Percentiles rank a stretch among this genome's conserved stretches.
Evolutionary conservation across 148 eudicot genomes (phyloP).

Genomic region (Fagopyrum esculentum): DNA sequence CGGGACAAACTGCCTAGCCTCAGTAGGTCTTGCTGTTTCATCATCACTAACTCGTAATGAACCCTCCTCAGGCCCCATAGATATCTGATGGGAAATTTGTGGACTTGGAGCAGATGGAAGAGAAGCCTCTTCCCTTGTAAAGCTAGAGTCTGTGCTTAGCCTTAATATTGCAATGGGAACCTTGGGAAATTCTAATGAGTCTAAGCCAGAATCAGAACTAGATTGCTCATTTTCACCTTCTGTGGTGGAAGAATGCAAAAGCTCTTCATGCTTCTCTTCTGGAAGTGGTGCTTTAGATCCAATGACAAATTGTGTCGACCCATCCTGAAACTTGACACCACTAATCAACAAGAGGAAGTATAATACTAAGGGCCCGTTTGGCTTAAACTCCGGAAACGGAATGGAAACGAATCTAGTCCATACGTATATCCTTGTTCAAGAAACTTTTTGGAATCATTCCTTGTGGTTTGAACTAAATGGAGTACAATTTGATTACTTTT

Average conservation of each 20-base stretch:
- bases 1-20: conserved; percentile 59
- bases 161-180: conserved; percentile 59
- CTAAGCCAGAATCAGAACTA: conserved; percentile 56
- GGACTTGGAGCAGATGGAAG: conserved; percentile 55
- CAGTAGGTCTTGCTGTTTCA: conserved; percentile 14
- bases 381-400: no score
- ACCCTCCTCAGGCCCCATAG: conserved; percentile 20
- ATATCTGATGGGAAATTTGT: conserved; percentile 25
- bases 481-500: no score
- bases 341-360: background rate
- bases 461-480: no score
- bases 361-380: no score
- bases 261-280: conserved; percentile 6
- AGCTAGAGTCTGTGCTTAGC: conserved; percentile 26
- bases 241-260: conserved; percentile 26
- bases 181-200: conserved; percentile 64
- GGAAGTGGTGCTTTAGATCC: conserved; percentile 15
- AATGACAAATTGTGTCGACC: conserved; percentile 57
- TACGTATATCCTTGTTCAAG: no score
- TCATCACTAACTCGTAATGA: no score
- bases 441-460: no score
- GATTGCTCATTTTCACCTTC: conserved; percentile 24
- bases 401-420: no score
- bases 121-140: conserved; percentile 24
- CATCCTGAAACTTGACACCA: conserved; percentile 40